A percentile compares a stretch with the other conserved stretches of the same genome.
Conservation (phyloP, 2,329 filamentous ascomycete genomes). For the Cryphonectria parasitica region DNA sequence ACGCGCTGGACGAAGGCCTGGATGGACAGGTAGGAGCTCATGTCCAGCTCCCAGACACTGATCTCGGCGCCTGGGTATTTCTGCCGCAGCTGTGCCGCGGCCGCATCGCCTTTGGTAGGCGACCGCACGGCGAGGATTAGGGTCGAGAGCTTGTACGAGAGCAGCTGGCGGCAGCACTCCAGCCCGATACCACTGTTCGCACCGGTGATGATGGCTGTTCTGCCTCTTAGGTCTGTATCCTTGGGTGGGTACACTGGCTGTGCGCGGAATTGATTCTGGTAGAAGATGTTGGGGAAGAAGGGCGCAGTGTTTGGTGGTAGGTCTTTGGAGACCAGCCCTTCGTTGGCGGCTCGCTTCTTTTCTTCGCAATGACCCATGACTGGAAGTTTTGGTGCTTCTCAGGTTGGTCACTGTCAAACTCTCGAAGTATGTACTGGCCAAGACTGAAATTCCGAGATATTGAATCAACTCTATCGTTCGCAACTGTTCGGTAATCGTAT, state of each 20-base stretch:
- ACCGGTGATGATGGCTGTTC: constrained; percentile 45
- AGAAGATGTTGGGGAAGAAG: constrained; percentile 10
- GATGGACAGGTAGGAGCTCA: constrained; percentile 20
- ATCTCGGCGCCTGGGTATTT: constrained; percentile 23
- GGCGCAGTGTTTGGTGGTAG: constrained; percentile 3
- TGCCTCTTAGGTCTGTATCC: constrained; percentile 29
- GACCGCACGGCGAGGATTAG: constrained; percentile 54
- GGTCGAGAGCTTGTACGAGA: constrained; percentile 42
- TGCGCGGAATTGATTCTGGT: constrained; percentile 12
- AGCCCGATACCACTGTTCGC: constrained; percentile 45
- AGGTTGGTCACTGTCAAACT: no score
- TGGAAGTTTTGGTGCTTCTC: background rate
- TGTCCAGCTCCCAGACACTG: constrained; percentile 22
- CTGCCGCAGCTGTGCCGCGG: constrained; percentile 39
- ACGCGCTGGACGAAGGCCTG: constrained; percentile 32
- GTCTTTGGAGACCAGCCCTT: constrained; percentile 6
- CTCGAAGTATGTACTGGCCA: background rate
- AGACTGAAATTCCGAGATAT: background rate
- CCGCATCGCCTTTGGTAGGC: constrained; percentile 46
- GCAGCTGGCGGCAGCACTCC: constrained; percentile 41
- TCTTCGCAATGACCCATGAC: background rate
- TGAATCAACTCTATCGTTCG: no score
- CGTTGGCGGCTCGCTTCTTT: background rate
- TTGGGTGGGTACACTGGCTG: constrained; percentile 41
- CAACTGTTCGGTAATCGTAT: no score